Conservation (phyloP, 495 filamentous ascomycete genomes). For the Poronia punctata region DNA sequence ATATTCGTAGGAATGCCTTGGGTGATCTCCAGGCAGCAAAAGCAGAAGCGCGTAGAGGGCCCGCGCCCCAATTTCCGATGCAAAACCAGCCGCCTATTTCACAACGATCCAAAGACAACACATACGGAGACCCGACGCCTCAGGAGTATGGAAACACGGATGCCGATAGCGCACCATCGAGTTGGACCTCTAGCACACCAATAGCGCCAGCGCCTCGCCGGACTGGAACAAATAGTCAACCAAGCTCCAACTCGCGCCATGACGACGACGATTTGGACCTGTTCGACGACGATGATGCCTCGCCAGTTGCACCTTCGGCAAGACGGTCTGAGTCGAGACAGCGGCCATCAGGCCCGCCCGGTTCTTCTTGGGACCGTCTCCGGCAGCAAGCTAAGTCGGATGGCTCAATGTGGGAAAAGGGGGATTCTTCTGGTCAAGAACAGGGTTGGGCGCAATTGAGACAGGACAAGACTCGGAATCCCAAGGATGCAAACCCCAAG, state of each 20-base stretch:
- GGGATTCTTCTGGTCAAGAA: slow-evolving; percentile 25
- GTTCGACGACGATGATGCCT: slow-evolving; percentile 32
- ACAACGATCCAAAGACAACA: neutral
- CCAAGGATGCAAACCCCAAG: slow-evolving; percentile 8
- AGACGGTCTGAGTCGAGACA: slow-evolving; percentile 9
- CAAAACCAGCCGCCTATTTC: neutral
- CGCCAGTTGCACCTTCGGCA: slow-evolving; percentile 27
- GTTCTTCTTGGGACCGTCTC: slow-evolving; percentile 35
- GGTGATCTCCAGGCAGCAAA: neutral
- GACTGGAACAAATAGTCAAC: neutral
- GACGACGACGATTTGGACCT: slow-evolving; percentile 25
- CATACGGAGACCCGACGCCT: slow-evolving; percentile 1
- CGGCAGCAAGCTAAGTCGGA: slow-evolving; percentile 23
- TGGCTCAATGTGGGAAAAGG: slow-evolving; percentile 13
- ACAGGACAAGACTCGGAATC: slow-evolving; percentile 17
- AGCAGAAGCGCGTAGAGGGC: neutral
- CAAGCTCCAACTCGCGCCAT: neutral
- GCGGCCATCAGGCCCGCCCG: slow-evolving; percentile 3
- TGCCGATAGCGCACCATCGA: slow-evolving; percentile 6
- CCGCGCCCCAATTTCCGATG: too few relatives aligned
- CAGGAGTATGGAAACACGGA: slow-evolving; percentile 2
- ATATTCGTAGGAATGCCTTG: slow-evolving; percentile 3
- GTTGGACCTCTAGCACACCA: slow-evolving; percentile 4
- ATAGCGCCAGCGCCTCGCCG: neutral
- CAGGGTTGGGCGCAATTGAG: slow-evolving; percentile 17